Conservation (phyloP, 202 grass and related monocot genomes). For the Panicum hallii region DNA sequence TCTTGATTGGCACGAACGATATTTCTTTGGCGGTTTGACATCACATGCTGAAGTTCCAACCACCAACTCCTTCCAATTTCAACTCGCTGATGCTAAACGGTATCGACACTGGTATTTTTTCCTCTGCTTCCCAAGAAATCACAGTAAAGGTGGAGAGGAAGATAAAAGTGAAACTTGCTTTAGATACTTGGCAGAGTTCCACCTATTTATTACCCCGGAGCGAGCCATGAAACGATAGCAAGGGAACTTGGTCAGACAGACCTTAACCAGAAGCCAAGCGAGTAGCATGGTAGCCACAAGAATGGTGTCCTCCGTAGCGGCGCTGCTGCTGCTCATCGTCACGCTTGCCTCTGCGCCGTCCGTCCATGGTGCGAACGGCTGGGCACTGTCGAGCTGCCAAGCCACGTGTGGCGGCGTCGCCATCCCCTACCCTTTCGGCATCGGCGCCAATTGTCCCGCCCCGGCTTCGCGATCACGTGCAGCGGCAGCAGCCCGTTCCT, state of each 20-base stretch:
- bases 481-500: background rate
- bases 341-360: background rate
- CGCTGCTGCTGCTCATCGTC: background rate
- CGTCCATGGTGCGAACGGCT: background rate
- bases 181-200: too few relatives aligned
- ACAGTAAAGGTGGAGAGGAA: background rate
- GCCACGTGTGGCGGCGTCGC: background rate
- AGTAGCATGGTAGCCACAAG: background rate
- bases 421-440: constrained; percentile 38
- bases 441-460: constrained; percentile 8
- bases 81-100: background rate
- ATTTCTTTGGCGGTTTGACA: background rate
- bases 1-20: background rate
- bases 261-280: background rate
- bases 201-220: background rate
- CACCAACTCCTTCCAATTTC: background rate
- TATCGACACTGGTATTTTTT: background rate
- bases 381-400: background rate
- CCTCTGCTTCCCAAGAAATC: background rate
- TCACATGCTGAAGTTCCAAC: background rate
- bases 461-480: constrained; percentile 21
- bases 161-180: background rate
- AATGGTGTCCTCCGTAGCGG: background rate
- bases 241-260: background rate
- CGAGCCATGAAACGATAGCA: background rate